Base-by-base conservation (phyloP, 2,329 filamentous ascomycete species). In the Xylariaceae sp. region DNA sequence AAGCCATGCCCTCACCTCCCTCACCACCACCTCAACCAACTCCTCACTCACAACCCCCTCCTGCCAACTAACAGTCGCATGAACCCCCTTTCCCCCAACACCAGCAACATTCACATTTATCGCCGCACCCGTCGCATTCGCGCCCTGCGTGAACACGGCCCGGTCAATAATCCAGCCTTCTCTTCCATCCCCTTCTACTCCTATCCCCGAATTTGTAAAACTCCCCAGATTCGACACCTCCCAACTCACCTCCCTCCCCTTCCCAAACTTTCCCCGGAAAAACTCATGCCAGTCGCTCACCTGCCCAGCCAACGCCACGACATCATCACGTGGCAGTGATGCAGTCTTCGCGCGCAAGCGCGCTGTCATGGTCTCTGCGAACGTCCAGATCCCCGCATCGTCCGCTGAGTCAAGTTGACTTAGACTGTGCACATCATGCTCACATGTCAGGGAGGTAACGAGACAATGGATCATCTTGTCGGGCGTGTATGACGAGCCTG, bases 181-280 rank as follows among this genome's bases (percentile, higher is more conserved):
- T 8, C 37, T 13, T 41, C 37, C 59, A 1, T 58, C 64, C 5
- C 50, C 5, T 15, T n/a, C 58, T 7, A 3, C 15, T 11, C 10
- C 5, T 53, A 8, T 34, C 50, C 8, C 41, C 52, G 60, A n/a
- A 11, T 17, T 47, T 10, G 11, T 17, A 17, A 64, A 53, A 44
- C 72, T 72, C 0, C 82, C 82, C 4, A 83, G 60, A 65, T 84
- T 85, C 61, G 78, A 83, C 3, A 84, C 65, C 61, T 80, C 78
- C 77, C 80, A 84, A 0, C 79, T 77, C 2, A 65, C 65, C 1
- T 72, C 67, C 8, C 80, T 75, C 10, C 71, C 65, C 56, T 72
- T 68, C 0, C 80, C 80, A 13, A 82, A 66, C 64, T 77, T 77
- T 0, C 68, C 66, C 3, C 65, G 61, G 63, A 77, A 78, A 61